Base-by-base conservation (phyloP, 1,284 basidiomycete genomes). In the Boletus smithii region DNA sequence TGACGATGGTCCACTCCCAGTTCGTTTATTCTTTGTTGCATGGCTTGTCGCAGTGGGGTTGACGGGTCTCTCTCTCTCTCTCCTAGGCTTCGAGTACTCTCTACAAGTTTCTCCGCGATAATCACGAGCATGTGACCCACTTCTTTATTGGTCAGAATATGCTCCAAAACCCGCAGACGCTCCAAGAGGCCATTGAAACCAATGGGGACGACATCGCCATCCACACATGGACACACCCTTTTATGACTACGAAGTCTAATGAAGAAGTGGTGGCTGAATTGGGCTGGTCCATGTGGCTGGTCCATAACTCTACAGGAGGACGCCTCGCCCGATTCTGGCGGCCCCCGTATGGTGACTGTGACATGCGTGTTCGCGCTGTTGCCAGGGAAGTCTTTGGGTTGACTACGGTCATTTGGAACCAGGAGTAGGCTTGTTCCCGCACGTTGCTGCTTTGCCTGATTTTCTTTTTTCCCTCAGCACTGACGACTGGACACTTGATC, bases 91-190 rank as follows among this genome's bases (percentile, higher is more conserved):
- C 59, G 36, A 29, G 10, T 4, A 5, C 38, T 3, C 70, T 85
- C 16, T 78, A 80, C 61, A 45, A 67, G 9, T 91, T 88, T 63
- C 70, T 92, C 42, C 54, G 74, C 52, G 45, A 69, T n/a, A 74
- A 90, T 48, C 76, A 81, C 44, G 65, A 81, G 48, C 73, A 63
- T 8, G 79, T 81, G 2, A 93, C 90, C 1, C 89, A 92, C 65
- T 93, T 92, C 63, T 77, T 90, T 71, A 92, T 94, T 56, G 91
- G 91, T 23, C 58, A 72, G 26, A 84, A 89, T 60, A 85, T 93
- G 53, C 59, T 84, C 26, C 49, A 66, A 41, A 71, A 85, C 62
- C 75, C 80, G 8, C 62, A 73, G 22, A 58, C 74, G 39, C 88
- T 91, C 66, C 51, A 68, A 46, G 58, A 65, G 11, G 79, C 80